These are phyloP conservation scores for Boletellus emodensis DNA, from an alignment of 768 basidiomycete species.

Conservation along the genomic window DNA sequence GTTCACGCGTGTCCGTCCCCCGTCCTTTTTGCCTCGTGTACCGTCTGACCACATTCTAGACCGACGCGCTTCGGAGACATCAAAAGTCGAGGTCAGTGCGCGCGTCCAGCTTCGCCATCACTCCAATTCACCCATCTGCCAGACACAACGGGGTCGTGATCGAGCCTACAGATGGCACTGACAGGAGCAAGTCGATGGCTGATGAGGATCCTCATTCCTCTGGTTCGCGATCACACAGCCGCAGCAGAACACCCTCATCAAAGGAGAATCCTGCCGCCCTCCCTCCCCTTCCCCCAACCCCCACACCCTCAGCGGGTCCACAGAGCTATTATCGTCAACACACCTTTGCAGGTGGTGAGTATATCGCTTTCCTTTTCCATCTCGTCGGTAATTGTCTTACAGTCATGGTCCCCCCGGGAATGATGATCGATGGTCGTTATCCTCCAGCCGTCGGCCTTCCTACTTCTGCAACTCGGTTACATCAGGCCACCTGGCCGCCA, in stretches of 20 bases:
- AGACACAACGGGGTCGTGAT: slow-evolving; percentile 67
- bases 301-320: slow-evolving; percentile 31
- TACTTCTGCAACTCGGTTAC: slow-evolving; percentile 49
- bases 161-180: slow-evolving; percentile 39
- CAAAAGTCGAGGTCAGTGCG: slow-evolving; percentile 67
- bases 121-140: slow-evolving; percentile 2
- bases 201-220: slow-evolving; percentile 33
- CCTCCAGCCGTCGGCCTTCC: slow-evolving; percentile 43
- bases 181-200: slow-evolving; percentile 17
- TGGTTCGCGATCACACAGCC: slow-evolving; percentile 46
- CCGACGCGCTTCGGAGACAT: slow-evolving; percentile 77
- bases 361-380: background rate
- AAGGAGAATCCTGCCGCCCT: slow-evolving; percentile 37
- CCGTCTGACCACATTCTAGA: slow-evolving; percentile 39
- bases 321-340: slow-evolving; percentile 68
- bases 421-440: slow-evolving; percentile 42
- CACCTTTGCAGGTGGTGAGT: slow-evolving; percentile 43
- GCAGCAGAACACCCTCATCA: slow-evolving; percentile 45
- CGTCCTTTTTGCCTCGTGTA: slow-evolving; percentile 9
- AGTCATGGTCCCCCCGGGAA: slow-evolving; percentile 44
- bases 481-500: slow-evolving; percentile 40
- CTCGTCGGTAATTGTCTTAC: slow-evolving; percentile 5
- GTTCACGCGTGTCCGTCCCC: slow-evolving; percentile 64
- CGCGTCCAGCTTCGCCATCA: slow-evolving; percentile 1
- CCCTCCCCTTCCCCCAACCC: slow-evolving; percentile 33